Percentiles rank a stretch among this genome's conserved stretches.
Evolutionary conservation across 2,329 filamentous ascomycete species (phyloP).

Genomic region (Gliomastix tumulicola): DNA sequence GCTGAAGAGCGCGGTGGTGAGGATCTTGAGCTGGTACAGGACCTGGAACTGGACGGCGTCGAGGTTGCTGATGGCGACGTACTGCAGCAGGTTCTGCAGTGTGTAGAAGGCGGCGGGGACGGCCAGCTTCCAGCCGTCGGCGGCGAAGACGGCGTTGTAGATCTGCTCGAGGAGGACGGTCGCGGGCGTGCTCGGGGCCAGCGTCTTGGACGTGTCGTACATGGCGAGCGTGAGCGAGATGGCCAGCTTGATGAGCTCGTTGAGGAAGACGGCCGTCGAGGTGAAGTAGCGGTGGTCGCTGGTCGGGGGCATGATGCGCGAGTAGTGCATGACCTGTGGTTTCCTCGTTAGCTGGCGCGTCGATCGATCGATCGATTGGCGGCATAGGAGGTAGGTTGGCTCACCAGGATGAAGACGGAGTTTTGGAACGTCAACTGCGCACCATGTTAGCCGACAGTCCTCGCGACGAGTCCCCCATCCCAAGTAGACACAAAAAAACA

Average conservation of each 20-base stretch:
- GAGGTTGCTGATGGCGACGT: constrained; percentile 83
- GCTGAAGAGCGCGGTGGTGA: constrained; percentile 84
- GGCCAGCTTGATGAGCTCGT: constrained; percentile 84
- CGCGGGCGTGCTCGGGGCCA: constrained; percentile 72
- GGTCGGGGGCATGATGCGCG: constrained; percentile 79
- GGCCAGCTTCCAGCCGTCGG: constrained; percentile 91
- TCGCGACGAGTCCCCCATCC: too few relatives aligned
- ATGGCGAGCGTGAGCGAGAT: constrained; percentile 82
- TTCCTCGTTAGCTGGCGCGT: constrained; percentile 47
- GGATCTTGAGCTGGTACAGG: constrained; percentile 89
- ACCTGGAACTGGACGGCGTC: constrained; percentile 92
- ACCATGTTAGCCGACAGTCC: not conserved
- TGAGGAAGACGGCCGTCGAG: constrained; percentile 89
- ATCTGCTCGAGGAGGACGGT: constrained; percentile 76
- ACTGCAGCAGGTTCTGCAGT: constrained; percentile 88
- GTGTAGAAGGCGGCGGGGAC: constrained; percentile 87
- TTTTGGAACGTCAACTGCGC: constrained; percentile 59
- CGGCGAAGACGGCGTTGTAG: constrained; percentile 73
- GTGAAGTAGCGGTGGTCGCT: constrained; percentile 85
- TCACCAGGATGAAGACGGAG: constrained; percentile 67
- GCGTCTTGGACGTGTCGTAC: constrained; percentile 74
- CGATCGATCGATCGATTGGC: constrained; percentile 37
- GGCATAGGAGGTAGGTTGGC: constrained; percentile 9
- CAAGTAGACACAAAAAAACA: too few relatives aligned
- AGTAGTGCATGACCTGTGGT: constrained; percentile 82